Evolutionary conservation across 2,329 filamentous ascomycete genomes (phyloP), one percentile per base, ranked within the genome.

Genomic region (Clarireedia sp.): DNA sequence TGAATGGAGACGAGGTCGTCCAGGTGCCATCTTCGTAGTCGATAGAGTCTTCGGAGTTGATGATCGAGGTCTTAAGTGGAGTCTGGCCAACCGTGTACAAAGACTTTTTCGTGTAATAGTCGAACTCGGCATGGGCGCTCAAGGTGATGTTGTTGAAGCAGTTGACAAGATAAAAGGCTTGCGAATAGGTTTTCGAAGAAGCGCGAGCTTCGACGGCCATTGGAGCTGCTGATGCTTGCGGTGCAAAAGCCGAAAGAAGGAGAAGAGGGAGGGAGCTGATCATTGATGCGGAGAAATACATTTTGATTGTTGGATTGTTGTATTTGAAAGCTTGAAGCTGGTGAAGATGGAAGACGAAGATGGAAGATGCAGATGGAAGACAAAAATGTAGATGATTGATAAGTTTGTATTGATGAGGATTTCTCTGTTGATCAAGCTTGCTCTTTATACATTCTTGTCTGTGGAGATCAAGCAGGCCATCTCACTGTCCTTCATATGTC

Each of bases 101-200:
- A 26, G 47, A 16, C 38, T 43, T 44, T 14, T 12, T n/a, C 19
- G 37, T 21, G 40, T 51, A 55, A 17, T 55, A 51, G 53, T 51
- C 45, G 1, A 38, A 26, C 40, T 51, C 53, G 17, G 53, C 53
- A 24, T 55, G 51, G 12, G 47, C 37, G 19, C 26, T 19, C 17
- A 17, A 16, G 19, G 26, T 51, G 16, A 26, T 38, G 37, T 55
- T 45, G 53, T 51, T 44, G 46, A 55, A 51, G 40, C 53, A 56
- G 48, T 56, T 56, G 29, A 46, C 47, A 23, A 56, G 54, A 26
- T 56, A 56, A n/a, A 46, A 56, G 24, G 52, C 47, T 23, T 52
- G 43, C 16, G 51, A 56, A 14, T 52, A 56, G 24, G 52, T 56
- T 17, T 47, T 24, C 16, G 51, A 38, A 21, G 29, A 16, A 24